Conservation (phyloP, 1,139 yeast genomes). For the Yamadazyma dushanensis region DNA sequence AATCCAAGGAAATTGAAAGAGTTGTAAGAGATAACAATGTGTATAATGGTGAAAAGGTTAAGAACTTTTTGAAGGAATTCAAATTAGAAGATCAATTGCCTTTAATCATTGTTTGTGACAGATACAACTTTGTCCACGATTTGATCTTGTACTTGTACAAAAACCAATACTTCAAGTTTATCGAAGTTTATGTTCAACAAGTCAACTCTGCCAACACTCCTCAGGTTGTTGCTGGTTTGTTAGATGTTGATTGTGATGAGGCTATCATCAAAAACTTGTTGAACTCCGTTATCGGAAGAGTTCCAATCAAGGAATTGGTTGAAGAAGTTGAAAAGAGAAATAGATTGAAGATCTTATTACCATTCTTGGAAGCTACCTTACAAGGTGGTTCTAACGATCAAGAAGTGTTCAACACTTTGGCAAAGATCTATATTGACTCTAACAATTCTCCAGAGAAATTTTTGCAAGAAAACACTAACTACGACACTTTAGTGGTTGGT, state of each 20-base stretch:
- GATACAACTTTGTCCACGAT: constrained; percentile 90
- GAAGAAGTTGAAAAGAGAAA: constrained; percentile 96
- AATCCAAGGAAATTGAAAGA: constrained; percentile 91
- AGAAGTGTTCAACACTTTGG: constrained; percentile 91
- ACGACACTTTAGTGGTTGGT: constrained; percentile 93
- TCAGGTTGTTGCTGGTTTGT: constrained; percentile 91
- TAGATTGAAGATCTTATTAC: constrained; percentile 85
- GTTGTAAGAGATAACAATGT: constrained; percentile 91
- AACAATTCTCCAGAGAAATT: constrained; percentile 97
- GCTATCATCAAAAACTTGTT: constrained; percentile 77
- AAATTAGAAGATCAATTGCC: constrained; percentile 95
- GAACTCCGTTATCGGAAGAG: constrained; percentile 88
- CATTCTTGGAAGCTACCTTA: constrained; percentile 88
- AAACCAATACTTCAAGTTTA: constrained; percentile 91
- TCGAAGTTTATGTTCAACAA: constrained; percentile 96
- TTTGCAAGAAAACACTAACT: constrained; percentile 83
- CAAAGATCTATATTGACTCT: constrained; percentile 95
- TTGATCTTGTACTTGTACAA: constrained; percentile 90
- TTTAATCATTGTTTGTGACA: constrained; percentile 92
- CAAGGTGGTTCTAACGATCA: constrained; percentile 87
- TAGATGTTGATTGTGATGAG: constrained; percentile 98
- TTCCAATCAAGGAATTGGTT: constrained; percentile 86
- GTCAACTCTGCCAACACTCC: constrained; percentile 96
- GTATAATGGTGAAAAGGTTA: constrained; percentile 95
- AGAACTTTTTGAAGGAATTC: constrained; percentile 93